Base-by-base conservation (phyloP, 179 eudicot genomes). In the Spinacia oleracea region DNA sequence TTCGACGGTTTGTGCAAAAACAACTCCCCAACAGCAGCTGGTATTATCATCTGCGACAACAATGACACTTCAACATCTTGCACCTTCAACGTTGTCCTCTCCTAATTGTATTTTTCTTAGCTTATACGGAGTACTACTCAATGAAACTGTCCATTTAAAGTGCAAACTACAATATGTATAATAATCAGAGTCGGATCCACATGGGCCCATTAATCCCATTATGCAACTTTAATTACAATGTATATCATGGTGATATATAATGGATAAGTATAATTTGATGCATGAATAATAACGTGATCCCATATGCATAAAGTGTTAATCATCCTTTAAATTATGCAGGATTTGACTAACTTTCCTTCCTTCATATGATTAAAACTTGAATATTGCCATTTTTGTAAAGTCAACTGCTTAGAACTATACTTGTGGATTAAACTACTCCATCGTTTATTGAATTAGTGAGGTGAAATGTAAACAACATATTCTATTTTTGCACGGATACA, bases 251-350 rank as follows among this genome's bases (percentile, higher is more conserved):
- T 64, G 11, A 64, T 34, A 31, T 34, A 31, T 20, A 35, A 16
- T 66, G 25, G 69, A 32, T 66, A 35, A 32, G 18, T 38, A 66
- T 35, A 35, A 20, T 66, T 35, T 66, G 14, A 34, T 66, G 45
- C 45, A 34, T 66, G 46, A 66, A 34, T 35, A 60, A 60, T 66
- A 23, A 66, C 45, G 45, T 66, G 70, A 66, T 66, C 70, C 70
- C 70, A 34, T 35, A 34, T 35, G 70, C 69, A 66, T 34, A 20
- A 65, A 66, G 45, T 66, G 43, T 32, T 64, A 62, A 62, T 62
- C 34, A 62, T 56, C 25, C 62, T 56, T 56, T n/a, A n/a, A n/a
- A n/a, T n/a, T 38, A 66, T 35, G 25, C 70, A 34, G 34, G 45
- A 32, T 34, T 66, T 64, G 70, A 34, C 70, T 4, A 27, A 27